Percentiles rank a stretch among this genome's conserved stretches.
Evolutionary conservation across 768 basidiomycete genomes (phyloP).

Genomic region (Trichaptum fuscoviolaceum): DNA sequence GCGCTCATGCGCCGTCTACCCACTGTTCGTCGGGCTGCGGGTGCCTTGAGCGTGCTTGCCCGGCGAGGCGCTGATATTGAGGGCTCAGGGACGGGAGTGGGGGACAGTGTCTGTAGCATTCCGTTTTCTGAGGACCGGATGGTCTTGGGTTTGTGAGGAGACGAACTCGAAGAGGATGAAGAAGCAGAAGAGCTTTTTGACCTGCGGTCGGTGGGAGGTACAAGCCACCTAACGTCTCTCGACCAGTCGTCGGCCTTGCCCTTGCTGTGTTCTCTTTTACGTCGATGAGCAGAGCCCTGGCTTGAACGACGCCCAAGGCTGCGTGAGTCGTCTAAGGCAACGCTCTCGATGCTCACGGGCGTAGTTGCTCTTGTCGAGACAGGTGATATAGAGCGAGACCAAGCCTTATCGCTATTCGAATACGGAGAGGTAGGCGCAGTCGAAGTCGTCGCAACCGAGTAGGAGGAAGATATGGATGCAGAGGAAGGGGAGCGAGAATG

Average conservation of each 20-base stretch:
- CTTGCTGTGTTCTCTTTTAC: not conserved
- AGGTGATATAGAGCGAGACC: slow-evolving; percentile 7
- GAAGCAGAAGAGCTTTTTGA: slow-evolving; percentile 14
- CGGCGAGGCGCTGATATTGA: slow-evolving; percentile 7
- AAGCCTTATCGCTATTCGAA: not conserved
- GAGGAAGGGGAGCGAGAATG: slow-evolving; percentile 11
- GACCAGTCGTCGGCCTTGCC: slow-evolving; percentile 62
- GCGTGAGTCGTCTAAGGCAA: slow-evolving; percentile 2
- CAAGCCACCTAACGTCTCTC: slow-evolving; percentile 63
- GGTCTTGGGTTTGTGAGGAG: slow-evolving; percentile 5
- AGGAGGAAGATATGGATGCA: slow-evolving; percentile 4
- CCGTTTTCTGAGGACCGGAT: not conserved
- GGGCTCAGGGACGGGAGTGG: slow-evolving; percentile 10
- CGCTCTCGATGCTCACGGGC: not conserved
- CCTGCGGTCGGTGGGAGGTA: slow-evolving; percentile 20
- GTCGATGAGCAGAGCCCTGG: not conserved
- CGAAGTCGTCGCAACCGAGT: slow-evolving; percentile 8
- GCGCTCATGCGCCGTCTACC: slow-evolving; percentile 30
- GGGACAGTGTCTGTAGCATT: slow-evolving; percentile 8
- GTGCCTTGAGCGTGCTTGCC: slow-evolving; percentile 13
- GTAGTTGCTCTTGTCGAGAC: slow-evolving; percentile 4
- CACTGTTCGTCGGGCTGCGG: slow-evolving; percentile 14
- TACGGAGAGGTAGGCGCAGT: slow-evolving; percentile 13
- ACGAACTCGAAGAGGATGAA: slow-evolving; percentile 9
- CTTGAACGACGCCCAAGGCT: slow-evolving; percentile 2